These are phyloP conservation scores for Pisolithus tinctorius DNA, from an alignment of 768 basidiomycete species.

Conservation along the genomic window DNA sequence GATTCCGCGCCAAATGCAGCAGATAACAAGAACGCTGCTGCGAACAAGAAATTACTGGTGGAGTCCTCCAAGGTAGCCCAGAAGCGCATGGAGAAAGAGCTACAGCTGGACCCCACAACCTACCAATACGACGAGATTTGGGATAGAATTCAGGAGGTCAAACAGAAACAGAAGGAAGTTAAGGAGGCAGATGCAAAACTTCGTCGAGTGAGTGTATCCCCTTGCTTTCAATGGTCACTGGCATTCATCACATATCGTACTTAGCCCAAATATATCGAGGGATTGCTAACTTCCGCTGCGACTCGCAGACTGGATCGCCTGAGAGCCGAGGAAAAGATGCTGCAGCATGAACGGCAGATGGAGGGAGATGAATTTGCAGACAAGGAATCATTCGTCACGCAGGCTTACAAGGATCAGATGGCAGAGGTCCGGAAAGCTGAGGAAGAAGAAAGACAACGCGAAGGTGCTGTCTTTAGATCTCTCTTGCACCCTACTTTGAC, in stretches of 20 bases:
- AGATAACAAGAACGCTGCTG: slow-evolving; percentile 33
- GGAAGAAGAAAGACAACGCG: slow-evolving; percentile 83
- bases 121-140: slow-evolving; percentile 96
- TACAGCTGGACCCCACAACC: slow-evolving; percentile 71
- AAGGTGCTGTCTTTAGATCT: slow-evolving; percentile 50
- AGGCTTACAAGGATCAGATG: slow-evolving; percentile 96
- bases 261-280: slow-evolving; percentile 90
- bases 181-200: slow-evolving; percentile 73
- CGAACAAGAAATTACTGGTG: slow-evolving; percentile 52
- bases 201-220: slow-evolving; percentile 55
- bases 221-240: not conserved
- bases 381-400: slow-evolving; percentile 97
- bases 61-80: slow-evolving; percentile 56
- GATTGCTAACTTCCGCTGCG: slow-evolving; percentile 72
- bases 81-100: slow-evolving; percentile 74
- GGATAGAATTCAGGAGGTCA: slow-evolving; percentile 91
- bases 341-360: slow-evolving; percentile 83
- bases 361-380: slow-evolving; percentile 93
- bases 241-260: slow-evolving; percentile 8
- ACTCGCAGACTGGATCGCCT: slow-evolving; percentile 84
- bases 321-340: slow-evolving; percentile 96
- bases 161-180: slow-evolving; percentile 61
- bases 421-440: slow-evolving; percentile 85
- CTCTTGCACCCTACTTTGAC: not conserved
- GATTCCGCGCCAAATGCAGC: slow-evolving; percentile 44